A percentile compares a stretch with the other conserved stretches of the same genome.
phyloP scores from a whole-genome alignment of 2,329 filamentous ascomycete genomes.

The Nectriaceae sp. region DNA sequence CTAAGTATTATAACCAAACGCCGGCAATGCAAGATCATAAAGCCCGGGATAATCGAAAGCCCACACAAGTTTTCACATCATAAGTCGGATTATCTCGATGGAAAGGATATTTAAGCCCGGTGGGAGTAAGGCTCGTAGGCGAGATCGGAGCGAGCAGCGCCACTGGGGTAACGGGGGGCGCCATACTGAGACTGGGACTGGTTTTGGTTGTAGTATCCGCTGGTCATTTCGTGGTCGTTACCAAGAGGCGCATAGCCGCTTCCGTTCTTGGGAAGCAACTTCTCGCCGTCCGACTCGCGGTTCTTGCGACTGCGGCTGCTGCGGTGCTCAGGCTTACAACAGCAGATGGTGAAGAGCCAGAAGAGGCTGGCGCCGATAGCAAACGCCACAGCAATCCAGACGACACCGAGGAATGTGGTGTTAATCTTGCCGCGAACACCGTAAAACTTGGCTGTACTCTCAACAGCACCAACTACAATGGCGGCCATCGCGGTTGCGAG shows the following conservation, averaged over 20 bases:
- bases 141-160: slow-evolving; percentile 48
- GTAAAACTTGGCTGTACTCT: slow-evolving; percentile 66
- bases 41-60: no score
- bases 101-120: slow-evolving; percentile 45
- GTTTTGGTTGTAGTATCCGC: slow-evolving; percentile 41
- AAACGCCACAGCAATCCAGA: slow-evolving; percentile 82
- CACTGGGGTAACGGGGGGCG: slow-evolving; percentile 42
- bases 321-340: slow-evolving; percentile 53
- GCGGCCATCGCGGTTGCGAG: slow-evolving; percentile 75
- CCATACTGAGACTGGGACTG: slow-evolving; percentile 31
- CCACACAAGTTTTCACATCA: not conserved
- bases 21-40: slow-evolving; percentile 27
- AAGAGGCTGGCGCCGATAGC: slow-evolving; percentile 76
- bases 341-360: slow-evolving; percentile 92
- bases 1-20: slow-evolving; percentile 24
- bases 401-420: slow-evolving; percentile 66
- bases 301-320: slow-evolving; percentile 36
- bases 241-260: slow-evolving; percentile 41
- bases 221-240: slow-evolving; percentile 38
- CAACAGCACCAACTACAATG: slow-evolving; percentile 59
- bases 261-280: slow-evolving; percentile 47
- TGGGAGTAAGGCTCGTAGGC: slow-evolving; percentile 68
- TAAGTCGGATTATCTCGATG: slow-evolving; percentile 12
- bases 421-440: slow-evolving; percentile 69
- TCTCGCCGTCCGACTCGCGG: slow-evolving; percentile 47